phyloP scores from a whole-genome alignment of 768 basidiomycete species.

The Amanita rubescens region DNA sequence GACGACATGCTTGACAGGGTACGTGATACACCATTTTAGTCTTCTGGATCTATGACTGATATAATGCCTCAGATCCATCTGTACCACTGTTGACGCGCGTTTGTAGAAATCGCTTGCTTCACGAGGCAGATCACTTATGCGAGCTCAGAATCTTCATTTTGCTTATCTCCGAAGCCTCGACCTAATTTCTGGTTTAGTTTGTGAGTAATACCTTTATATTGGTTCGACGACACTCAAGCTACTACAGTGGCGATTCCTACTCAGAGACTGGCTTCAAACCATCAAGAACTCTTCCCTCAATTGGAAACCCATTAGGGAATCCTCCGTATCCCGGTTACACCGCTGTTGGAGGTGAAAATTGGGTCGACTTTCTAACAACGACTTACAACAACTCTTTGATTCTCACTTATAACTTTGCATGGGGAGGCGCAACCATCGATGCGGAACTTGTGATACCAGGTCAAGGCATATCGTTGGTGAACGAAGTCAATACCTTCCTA shows the following conservation, averaged over 20 bases:
- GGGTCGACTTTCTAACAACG: slow-evolving; percentile 48
- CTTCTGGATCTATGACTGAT: background rate
- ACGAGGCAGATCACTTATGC: background rate
- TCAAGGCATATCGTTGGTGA: slow-evolving; percentile 42
- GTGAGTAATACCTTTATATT: slow-evolving; percentile 20
- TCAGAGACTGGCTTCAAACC: slow-evolving; percentile 46
- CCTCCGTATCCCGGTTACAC: slow-evolving; percentile 48
- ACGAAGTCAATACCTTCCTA: slow-evolving; percentile 59
- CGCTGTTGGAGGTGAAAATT: slow-evolving; percentile 49
- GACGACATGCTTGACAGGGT: slow-evolving; percentile 36
- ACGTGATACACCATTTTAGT: background rate
- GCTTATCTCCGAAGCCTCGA: background rate
- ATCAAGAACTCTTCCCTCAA: slow-evolving; percentile 31
- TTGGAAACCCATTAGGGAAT: slow-evolving; percentile 46
- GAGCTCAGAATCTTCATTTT: background rate
- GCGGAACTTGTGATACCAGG: slow-evolving; percentile 48
- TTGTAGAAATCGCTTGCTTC: background rate
- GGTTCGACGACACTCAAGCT: background rate
- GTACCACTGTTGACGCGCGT: background rate
- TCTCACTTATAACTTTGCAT: slow-evolving; percentile 60
- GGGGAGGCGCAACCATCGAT: slow-evolving; percentile 61
- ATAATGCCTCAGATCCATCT: background rate
- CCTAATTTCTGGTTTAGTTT: slow-evolving; percentile 54
- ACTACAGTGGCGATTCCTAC: slow-evolving; percentile 49
- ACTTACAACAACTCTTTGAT: slow-evolving; percentile 46